A percentile compares a stretch with the other conserved stretches of the same genome.
These are phyloP conservation scores for Exophiala aquamarina DNA, from an alignment of 2,329 filamentous ascomycete genomes.

Conservation along the genomic window DNA sequence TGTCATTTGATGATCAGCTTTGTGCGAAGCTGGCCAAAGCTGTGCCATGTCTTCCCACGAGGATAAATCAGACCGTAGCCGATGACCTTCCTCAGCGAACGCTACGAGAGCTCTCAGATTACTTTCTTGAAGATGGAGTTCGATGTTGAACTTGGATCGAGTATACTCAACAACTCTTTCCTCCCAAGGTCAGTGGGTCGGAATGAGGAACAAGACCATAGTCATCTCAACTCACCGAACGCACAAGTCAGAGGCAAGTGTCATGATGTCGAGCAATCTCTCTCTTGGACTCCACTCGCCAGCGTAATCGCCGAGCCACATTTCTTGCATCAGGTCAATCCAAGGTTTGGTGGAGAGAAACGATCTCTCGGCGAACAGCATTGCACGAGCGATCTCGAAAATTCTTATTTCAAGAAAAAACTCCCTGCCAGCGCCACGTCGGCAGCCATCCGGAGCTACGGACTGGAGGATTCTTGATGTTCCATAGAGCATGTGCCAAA, in stretches of 20 bases:
- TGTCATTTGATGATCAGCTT: too few relatives aligned
- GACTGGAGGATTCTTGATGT: conserved; percentile 4
- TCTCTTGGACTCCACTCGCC: background rate
- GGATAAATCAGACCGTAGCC: background rate
- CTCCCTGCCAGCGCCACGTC: background rate
- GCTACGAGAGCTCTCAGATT: background rate
- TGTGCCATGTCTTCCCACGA: background rate
- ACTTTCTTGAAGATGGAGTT: background rate
- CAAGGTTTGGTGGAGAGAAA: background rate
- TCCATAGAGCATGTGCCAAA: conserved; percentile 7
- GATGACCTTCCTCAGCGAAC: background rate
- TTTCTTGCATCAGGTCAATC: background rate
- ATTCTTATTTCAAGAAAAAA: conserved; percentile 4
- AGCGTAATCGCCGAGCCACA: background rate
- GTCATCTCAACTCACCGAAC: background rate
- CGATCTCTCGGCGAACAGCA: conserved; percentile 1
- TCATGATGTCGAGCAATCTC: background rate
- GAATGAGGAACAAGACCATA: background rate
- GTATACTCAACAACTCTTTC: too few relatives aligned
- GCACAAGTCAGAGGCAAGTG: background rate
- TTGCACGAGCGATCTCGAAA: conserved; percentile 7
- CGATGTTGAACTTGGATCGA: background rate
- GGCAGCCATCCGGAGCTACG: background rate
- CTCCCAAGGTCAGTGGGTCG: too few relatives aligned
- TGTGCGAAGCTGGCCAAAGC: background rate